Base-by-base conservation (phyloP, 129 eudicot genomes). In the Lonicera japonica region DNA sequence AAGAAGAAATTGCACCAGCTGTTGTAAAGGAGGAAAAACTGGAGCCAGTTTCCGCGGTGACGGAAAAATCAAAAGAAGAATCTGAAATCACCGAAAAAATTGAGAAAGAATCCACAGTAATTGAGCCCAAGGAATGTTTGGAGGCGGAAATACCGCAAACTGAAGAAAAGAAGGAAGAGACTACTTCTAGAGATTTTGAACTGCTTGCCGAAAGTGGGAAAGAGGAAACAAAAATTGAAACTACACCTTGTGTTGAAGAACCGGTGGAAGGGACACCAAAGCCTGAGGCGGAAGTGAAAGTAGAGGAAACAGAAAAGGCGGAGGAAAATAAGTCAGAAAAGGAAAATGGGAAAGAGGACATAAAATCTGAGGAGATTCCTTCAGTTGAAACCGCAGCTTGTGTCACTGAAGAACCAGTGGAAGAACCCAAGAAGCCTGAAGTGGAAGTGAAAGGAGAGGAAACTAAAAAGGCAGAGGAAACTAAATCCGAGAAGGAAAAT, bases 341-440 rank as follows among this genome's bases (percentile, higher is more conserved):
- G 34, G 71, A 13, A 20, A 29, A 56, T 21, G 68, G 22, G 25
- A 54, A 58, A 50, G 68, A 47, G 43, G 40, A 64, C 25, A 21
- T 16, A 58, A n/a, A 21, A 46, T 9, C 34, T 66, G 59, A 52
- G 41, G 20, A 14, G 72, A 68, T 39, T 6, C 36, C 36, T 41
- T 54, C 73, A 21, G 56, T 63, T 47, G 70, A 8, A 68, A 36
- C 74, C 23, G 21, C 50, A 61, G 19, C 22, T 60, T 36, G 17
- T 39, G 68, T 50, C 19, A 59, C 25, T 41, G 43, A 80, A 12
- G 67, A 79, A 56, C 40, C 66, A 25, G 70, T 23, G 3, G 79
- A 76, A 22, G 73, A 76, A 56, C 63, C 73, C 8, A 62, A 76
- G 69, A 68, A 70, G 20, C 48, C 61, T 5, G 84, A 69, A 18